Evolutionary conservation across 768 basidiomycete species (phyloP), one percentile per base, ranked within the genome.

Genomic region (Pulveroboletus ravenelii): DNA sequence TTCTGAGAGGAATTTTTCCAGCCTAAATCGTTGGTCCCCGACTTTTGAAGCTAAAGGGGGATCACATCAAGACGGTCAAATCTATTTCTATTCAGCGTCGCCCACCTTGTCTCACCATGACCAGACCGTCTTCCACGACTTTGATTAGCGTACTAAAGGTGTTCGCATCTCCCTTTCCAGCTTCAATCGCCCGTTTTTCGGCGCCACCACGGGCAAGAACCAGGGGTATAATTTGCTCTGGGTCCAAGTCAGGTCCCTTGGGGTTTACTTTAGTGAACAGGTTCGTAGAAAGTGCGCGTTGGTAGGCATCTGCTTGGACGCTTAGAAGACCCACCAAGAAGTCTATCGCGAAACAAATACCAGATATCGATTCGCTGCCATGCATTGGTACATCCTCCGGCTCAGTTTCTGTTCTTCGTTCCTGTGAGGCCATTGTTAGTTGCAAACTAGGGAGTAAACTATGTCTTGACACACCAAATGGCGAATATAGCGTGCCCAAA

Each of bases 1-100:
- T 41, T 80, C 78, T 36, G 85, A 77, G 15, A 94, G 73, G 63
- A 84, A 91, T 58, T 87, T 93, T 65, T 99, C 94, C 29, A 97
- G 70, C 41, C 87, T 80, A 43, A 90, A 71, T 39, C 82, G 79
- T 3, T 84, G 73, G 67, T 97, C 95, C 3, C 92, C 91, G 3
- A 71, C 64, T 52, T 78, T 76, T 0, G 80, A 79, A 29, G 78
- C 86, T 89, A 54, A 39, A 47, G 45, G 45, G 7, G 17, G 48
- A 29, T 38, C 30, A 10, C 23, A 10, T 55, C 14, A 52, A 53
- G 20, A 29, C 1, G 32, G 10, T 34, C 43, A 2, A 37, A 32
- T 31, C 10, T 18, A 25, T 3, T 9, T 27, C 25, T 18, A 29
- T 36, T 42, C 5, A 10, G 17, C 7, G 29, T 25, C 15, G 47